Evolutionary conservation across 2,329 filamentous ascomycete genomes (phyloP).

Genomic region (Mollisiaceae sp.): DNA sequence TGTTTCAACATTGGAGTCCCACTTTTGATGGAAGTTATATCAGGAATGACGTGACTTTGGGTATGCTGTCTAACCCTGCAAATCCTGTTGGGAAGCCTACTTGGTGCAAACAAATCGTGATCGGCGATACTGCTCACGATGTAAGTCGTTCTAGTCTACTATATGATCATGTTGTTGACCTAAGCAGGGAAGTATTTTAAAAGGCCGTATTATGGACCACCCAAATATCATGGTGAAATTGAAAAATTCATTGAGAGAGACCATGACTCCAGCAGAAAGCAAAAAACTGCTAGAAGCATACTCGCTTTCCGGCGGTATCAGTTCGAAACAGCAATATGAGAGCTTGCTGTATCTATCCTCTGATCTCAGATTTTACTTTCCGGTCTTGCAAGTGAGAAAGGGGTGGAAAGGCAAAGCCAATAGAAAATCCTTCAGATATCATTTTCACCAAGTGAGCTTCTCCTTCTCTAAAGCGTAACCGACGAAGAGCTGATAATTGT

Average conservation of each 20-base stretch:
- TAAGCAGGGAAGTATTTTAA: slow-evolving; percentile 26
- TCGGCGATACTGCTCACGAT: slow-evolving; percentile 29
- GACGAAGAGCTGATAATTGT: neutral
- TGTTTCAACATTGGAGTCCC: slow-evolving; percentile 28
- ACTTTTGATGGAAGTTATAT: slow-evolving; percentile 26
- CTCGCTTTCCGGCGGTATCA: neutral
- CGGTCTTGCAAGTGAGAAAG: slow-evolving; percentile 14
- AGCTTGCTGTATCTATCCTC: slow-evolving; percentile 20
- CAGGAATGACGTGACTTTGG: slow-evolving; percentile 18
- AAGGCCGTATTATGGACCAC: slow-evolving; percentile 25
- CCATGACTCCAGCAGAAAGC: slow-evolving; percentile 5
- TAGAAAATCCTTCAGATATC: slow-evolving; percentile 16
- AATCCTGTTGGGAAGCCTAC: slow-evolving; percentile 21
- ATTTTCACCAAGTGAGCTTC: slow-evolving; percentile 24
- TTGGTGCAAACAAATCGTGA: slow-evolving; percentile 27
- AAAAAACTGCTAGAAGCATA: slow-evolving; percentile 20
- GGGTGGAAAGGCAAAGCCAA: slow-evolving; percentile 8
- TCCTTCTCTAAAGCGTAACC: neutral
- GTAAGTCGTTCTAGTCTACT: slow-evolving; percentile 9
- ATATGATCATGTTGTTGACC: neutral
- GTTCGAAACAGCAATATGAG: slow-evolving; percentile 18
- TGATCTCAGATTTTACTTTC: slow-evolving; percentile 29
- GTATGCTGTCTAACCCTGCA: slow-evolving; percentile 13
- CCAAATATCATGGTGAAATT: slow-evolving; percentile 21
- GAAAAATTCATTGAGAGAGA: slow-evolving; percentile 11